Base-by-base conservation (phyloP, 257 asterid genomes). In the Plectranthus barbatus region DNA sequence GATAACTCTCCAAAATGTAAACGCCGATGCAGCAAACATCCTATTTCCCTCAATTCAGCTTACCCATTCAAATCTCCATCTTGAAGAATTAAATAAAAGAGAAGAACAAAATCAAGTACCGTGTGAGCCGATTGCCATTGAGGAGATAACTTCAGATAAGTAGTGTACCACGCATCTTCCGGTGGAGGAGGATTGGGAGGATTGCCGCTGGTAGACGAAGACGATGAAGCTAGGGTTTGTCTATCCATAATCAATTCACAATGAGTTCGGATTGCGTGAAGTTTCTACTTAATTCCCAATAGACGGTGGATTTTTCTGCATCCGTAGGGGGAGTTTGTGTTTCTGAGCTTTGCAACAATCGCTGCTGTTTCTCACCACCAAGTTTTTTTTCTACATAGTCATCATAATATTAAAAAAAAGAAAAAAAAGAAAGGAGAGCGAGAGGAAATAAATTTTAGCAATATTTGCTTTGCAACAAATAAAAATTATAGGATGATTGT, bases 171-270 rank as follows among this genome's bases (percentile, higher is more conserved):
- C 66, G 90, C 88, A 77, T 93, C 90, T 70, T 84, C 91, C 53
- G 79, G 82, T 70, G 94, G 98, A 29, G 93, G 83, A 51, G 86
- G 54, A 67, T 24, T 68, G 68, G 39, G 46, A 15, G 78, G 40
- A 55, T 29, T 48, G 41, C 62, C 72, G 26, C 62, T 62, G 29
- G 80, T 40, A 29, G 88, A 73, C 19, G 90, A 80, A 21, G 88
- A 79, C 1, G 90, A 71, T 21, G 94, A 77, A 74, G 85, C 88
- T 84, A 87, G 95, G 95, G 95, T 76, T 80, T 76, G 88, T 26
- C 88, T 66, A 46, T 80, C 90, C 91, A 92, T 57, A 57, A 6
- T 57, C 20, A 57, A 36, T 34, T 11, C 10, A 42, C 3, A 17
- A 55, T 15, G 8, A 39, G 48, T 11, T 56, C 17, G 33, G 23